Conservation (phyloP, 2,329 filamentous ascomycete species). For the Arachnomyces sp. region DNA sequence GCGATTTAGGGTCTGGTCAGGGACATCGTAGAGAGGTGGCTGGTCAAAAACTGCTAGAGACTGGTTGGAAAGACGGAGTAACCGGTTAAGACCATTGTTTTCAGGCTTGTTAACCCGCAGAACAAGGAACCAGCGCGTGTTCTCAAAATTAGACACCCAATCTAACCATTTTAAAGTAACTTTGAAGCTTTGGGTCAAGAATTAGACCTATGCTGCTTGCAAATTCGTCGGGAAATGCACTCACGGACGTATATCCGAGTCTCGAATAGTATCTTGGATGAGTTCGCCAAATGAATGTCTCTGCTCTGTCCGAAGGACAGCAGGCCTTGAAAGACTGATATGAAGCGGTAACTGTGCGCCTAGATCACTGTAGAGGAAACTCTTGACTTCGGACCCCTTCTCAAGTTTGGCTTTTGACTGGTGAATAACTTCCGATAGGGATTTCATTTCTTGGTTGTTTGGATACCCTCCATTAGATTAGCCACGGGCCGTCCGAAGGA, state of each 20-base stretch:
- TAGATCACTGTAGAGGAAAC: slow-evolving; percentile 69
- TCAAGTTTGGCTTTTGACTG: slow-evolving; percentile 31
- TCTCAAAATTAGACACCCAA: slow-evolving; percentile 61
- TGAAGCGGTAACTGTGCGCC: slow-evolving; percentile 74
- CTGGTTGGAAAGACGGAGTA: slow-evolving; percentile 63
- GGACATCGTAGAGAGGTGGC: slow-evolving; percentile 58
- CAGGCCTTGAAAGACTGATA: slow-evolving; percentile 78
- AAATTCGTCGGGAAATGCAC: slow-evolving; percentile 14
- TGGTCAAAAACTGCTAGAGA: slow-evolving; percentile 56
- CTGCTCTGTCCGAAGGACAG: slow-evolving; percentile 65
- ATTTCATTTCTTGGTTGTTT: slow-evolving; percentile 24
- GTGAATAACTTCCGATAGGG: slow-evolving; percentile 24
- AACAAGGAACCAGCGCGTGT: slow-evolving; percentile 76
- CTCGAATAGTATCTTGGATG: slow-evolving; percentile 41
- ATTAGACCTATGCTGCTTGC: slow-evolving; percentile 5
- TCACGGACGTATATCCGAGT: slow-evolving; percentile 39
- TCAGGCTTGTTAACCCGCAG: slow-evolving; percentile 49
- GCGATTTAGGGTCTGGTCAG: slow-evolving; percentile 14
- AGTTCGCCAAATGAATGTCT: slow-evolving; percentile 60
- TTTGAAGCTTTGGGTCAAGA: slow-evolving; percentile 39
- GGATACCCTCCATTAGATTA: slow-evolving; percentile 33
- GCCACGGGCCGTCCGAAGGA: slow-evolving; percentile 5
- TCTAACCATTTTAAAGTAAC: slow-evolving; percentile 42
- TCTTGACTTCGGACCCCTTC: slow-evolving; percentile 46
- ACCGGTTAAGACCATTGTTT: slow-evolving; percentile 50